These are phyloP conservation scores for Amphibolis antarctica DNA, from an alignment of 106 monocot species.

Conservation along the genomic window DNA sequence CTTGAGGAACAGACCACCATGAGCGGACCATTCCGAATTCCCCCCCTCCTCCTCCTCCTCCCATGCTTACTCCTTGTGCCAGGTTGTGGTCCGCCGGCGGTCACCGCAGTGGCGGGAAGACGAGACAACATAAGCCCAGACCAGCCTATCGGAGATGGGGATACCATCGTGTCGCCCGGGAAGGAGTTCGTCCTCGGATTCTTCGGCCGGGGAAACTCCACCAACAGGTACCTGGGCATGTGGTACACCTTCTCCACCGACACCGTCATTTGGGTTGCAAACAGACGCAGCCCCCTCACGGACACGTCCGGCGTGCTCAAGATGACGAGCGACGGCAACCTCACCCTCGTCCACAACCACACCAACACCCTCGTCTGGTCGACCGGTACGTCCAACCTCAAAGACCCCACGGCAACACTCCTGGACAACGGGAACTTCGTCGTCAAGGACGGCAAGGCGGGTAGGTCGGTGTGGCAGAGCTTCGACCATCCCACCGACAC, in stretches of 20 bases:
- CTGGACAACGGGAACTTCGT: slow-evolving; percentile 41
- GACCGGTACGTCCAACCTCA: background rate
- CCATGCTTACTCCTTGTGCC: too few relatives aligned
- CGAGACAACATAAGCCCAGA: background rate
- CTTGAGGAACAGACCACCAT: too few relatives aligned
- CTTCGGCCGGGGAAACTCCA: slow-evolving; percentile 18
- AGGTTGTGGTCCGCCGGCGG: too few relatives aligned
- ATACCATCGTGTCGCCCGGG: slow-evolving; percentile 14
- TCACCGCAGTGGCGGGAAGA: too few relatives aligned
- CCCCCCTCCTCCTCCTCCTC: too few relatives aligned
- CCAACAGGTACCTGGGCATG: slow-evolving; percentile 18
- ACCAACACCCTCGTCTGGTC: slow-evolving; percentile 11
- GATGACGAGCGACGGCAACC: slow-evolving; percentile 6
- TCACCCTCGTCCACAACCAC: slow-evolving; percentile 1
- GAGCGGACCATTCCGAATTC: too few relatives aligned
- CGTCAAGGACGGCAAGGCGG: background rate
- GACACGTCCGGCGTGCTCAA: slow-evolving; percentile 11
- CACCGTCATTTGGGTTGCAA: slow-evolving; percentile 36
- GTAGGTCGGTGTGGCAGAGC: slow-evolving; percentile 36
- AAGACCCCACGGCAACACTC: slow-evolving; percentile 10
- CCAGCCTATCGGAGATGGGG: background rate
- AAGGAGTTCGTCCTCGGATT: slow-evolving; percentile 19
- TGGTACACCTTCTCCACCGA: background rate
- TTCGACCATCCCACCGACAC: slow-evolving; percentile 60
- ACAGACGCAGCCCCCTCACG: slow-evolving; percentile 25